Base-by-base conservation (phyloP, 1,284 basidiomycete genomes). In the Tilletiaria anomala region DNA sequence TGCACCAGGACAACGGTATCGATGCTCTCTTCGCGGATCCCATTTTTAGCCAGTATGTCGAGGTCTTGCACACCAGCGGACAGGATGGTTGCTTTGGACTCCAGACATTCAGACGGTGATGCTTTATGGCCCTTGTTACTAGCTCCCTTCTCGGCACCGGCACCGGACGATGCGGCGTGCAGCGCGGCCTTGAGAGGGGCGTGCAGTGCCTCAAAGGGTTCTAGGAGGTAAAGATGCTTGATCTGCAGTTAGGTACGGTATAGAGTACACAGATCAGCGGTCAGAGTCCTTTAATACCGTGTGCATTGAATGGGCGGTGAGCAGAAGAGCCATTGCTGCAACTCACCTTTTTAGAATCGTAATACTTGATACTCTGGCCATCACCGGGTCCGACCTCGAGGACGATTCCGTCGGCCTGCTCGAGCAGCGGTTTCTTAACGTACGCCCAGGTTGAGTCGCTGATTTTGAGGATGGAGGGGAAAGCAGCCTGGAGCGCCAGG, bases 1-100 rank as follows among this genome's bases (percentile, higher is more conserved):
- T 61, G 56, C 18, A 59, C 53, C 19, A 58, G 42, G 0, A 58
- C 48, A 37, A 59, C 39, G n/a, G 56, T 57, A 37, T 61, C 58
- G 15, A 59, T 36, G 19, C 41, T 42, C 18, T 33, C 49, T 3
- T 48, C 38, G 8, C 44, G 34, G 29, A 59, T 32, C 3, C 51
- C 53, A 1, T 43, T 29, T 8, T 35, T 33, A 0, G 43, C 16
- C 1, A 55, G 40, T 5, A 26, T 32, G 3, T 34, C 46, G 6
- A 38, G 48, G 16, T 40, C 34, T 3, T 51, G 42, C n/a, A 59
- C 32, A 1, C 49, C 48, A 10, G 39, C 35, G 1, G 58, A 42
- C 14, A 58, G 35, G 8, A 58, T 39, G 6, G 40, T 48, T 23
- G 45, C 43, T 39, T 53, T 56, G 14, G 14, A 23, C 16, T 42